Conservation (phyloP, 306 rosid genomes). For the Rosa rugosa region DNA sequence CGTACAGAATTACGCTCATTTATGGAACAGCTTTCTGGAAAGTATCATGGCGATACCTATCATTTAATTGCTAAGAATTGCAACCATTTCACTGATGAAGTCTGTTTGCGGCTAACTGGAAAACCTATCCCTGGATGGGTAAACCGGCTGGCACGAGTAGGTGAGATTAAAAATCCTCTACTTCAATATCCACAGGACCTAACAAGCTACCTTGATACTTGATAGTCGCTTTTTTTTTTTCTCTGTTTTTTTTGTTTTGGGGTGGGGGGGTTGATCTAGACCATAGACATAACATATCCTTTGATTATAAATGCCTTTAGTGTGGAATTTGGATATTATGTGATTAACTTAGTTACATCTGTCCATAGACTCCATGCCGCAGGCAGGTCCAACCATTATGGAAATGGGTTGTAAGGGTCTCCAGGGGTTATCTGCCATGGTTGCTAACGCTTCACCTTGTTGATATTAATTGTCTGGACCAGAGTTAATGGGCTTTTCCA, state of each 20-base stretch:
- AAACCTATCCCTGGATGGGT: conserved; percentile 96
- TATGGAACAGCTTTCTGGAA: conserved; percentile 70
- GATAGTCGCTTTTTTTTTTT: background rate
- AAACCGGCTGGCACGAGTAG: conserved; percentile 86
- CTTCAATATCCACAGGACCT: conserved; percentile 14
- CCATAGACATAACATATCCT: background rate
- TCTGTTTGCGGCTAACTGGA: conserved; percentile 76
- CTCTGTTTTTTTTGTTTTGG: too few species aligned
- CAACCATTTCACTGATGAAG: conserved; percentile 93
- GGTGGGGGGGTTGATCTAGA: background rate
- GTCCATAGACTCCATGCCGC: too few species aligned
- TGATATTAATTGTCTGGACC: background rate
- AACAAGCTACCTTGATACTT: background rate
- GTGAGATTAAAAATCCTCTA: conserved; percentile 46
- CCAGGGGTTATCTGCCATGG: background rate
- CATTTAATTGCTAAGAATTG: conserved; percentile 94
- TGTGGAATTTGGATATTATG: background rate
- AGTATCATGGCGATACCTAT: conserved; percentile 92
- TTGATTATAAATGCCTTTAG: background rate
- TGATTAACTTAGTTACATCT: too few species aligned
- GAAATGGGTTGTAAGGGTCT: background rate
- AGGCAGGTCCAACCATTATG: background rate
- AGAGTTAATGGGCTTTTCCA: conserved; percentile 24
- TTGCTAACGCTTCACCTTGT: conserved; percentile 2
- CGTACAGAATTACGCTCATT: conserved; percentile 65